phyloP scores from a whole-genome alignment of 2,329 filamentous ascomycete species.

The Drechmeria coniospora region DNA sequence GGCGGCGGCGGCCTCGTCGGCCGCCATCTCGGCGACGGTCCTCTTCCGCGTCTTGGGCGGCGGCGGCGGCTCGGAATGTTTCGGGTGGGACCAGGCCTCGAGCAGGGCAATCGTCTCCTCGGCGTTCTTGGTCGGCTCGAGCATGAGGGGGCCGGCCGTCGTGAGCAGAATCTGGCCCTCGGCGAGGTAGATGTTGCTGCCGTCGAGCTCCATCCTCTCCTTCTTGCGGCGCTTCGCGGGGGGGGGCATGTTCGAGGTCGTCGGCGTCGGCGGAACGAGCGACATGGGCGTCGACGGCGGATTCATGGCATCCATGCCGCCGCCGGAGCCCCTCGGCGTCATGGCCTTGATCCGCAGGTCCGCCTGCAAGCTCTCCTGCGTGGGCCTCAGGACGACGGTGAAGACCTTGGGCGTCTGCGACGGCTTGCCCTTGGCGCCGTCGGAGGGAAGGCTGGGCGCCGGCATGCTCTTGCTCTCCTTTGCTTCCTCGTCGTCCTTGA shows the following conservation, averaged over 20 bases:
- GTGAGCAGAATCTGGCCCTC: conserved; percentile 63
- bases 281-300: conserved; percentile 54
- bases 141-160: conserved; percentile 57
- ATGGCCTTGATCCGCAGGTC: conserved; percentile 65
- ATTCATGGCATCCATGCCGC: conserved; percentile 28
- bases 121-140: conserved; percentile 58
- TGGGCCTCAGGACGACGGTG: conserved; percentile 76
- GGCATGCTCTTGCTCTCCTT: conserved; percentile 32
- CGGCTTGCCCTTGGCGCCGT: conserved; percentile 19
- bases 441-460: conserved; percentile 30
- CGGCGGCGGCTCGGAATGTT: conserved; percentile 62
- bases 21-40: conserved; percentile 85
- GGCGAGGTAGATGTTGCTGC: conserved; percentile 54
- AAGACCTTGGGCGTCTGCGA: conserved; percentile 46
- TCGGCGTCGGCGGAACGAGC: conserved; percentile 44
- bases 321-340: conserved; percentile 41
- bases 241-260: conserved; percentile 40
- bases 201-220: conserved; percentile 62
- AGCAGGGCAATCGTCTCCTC: conserved; percentile 59
- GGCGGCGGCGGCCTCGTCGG: conserved; percentile 82
- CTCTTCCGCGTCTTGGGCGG: conserved; percentile 81
- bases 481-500: conserved; percentile 22
- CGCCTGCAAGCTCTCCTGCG: conserved; percentile 54
- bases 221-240: conserved; percentile 54
- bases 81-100: conserved; percentile 56